These are phyloP conservation scores for Penicillium waksmanii DNA, from an alignment of 495 filamentous ascomycete species.

Conservation along the genomic window DNA sequence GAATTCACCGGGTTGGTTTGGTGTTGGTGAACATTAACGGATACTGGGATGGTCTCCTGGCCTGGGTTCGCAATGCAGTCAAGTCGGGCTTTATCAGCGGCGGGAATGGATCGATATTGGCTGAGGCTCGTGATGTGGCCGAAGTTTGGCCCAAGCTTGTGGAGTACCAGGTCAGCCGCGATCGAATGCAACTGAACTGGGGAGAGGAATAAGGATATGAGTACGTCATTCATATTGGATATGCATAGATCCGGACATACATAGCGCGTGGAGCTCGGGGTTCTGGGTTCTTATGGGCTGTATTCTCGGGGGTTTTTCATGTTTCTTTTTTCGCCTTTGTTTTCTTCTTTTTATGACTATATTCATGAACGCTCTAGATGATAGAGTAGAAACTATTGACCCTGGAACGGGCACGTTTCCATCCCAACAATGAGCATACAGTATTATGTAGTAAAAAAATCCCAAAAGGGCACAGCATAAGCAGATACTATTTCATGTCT, in stretches of 20 bases:
- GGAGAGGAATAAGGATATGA: slow-evolving; percentile 56
- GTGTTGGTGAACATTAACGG: slow-evolving; percentile 84
- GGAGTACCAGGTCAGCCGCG: slow-evolving; percentile 74
- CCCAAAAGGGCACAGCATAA: slow-evolving; percentile 23
- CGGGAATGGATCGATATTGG: slow-evolving; percentile 72
- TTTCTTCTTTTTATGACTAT: background rate
- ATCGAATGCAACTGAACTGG: slow-evolving; percentile 83
- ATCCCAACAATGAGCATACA: slow-evolving; percentile 2
- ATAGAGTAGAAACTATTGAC: slow-evolving; percentile 3
- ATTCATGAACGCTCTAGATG: background rate
- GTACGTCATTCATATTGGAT: background rate
- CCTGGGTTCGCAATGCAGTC: slow-evolving; percentile 82
- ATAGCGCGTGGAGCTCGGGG: slow-evolving; percentile 4
- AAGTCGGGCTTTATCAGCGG: slow-evolving; percentile 72
- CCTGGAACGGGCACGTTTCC: background rate
- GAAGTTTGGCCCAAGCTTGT: slow-evolving; percentile 71
- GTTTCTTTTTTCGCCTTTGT: background rate
- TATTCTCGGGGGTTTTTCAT: background rate
- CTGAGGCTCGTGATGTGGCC: slow-evolving; percentile 70
- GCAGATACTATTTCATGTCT: slow-evolving; percentile 43
- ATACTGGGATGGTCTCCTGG: slow-evolving; percentile 84
- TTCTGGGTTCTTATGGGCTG: slow-evolving; percentile 1
- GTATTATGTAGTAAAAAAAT: slow-evolving; percentile 10
- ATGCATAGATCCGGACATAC: background rate
- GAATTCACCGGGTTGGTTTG: slow-evolving; percentile 83